Conservation (phyloP, 2,329 filamentous ascomycete species). For the Stylonectria norvegica region DNA sequence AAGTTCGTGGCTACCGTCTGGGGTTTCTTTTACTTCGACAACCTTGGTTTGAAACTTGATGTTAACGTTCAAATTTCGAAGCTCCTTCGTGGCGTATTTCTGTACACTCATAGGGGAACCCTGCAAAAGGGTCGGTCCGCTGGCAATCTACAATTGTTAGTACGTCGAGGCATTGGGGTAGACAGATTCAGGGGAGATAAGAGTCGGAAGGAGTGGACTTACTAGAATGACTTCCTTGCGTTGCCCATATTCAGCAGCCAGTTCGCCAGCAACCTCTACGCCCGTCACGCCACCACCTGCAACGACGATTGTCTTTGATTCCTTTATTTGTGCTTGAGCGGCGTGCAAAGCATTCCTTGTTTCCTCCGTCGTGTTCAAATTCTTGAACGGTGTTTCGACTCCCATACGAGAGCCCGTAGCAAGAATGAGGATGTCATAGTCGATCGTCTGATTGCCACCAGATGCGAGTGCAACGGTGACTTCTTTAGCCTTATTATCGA, state of each 20-base stretch:
- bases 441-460: background rate
- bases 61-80: background rate
- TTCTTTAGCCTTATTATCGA: background rate
- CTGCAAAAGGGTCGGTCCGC: conserved; percentile 1
- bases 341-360: conserved; percentile 33
- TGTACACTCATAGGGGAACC: background rate
- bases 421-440: conserved; percentile 3
- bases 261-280: conserved; percentile 29
- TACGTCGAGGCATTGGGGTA: too few species aligned
- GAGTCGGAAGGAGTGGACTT: background rate
- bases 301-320: conserved; percentile 29
- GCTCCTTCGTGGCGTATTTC: background rate
- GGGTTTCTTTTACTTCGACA: background rate
- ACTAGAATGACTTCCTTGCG: conserved; percentile 22
- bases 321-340: conserved; percentile 30
- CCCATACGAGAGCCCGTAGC: conserved; percentile 8
- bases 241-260: conserved; percentile 24
- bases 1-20: conserved; percentile 1
- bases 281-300: conserved; percentile 31
- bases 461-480: background rate
- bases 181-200: background rate
- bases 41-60: background rate
- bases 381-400: conserved; percentile 40
- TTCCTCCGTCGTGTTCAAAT: conserved; percentile 33
- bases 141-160: background rate